Evolutionary conservation across 352 stramenopile genomes (phyloP).

Genomic region (Phytophthora foliorum): DNA sequence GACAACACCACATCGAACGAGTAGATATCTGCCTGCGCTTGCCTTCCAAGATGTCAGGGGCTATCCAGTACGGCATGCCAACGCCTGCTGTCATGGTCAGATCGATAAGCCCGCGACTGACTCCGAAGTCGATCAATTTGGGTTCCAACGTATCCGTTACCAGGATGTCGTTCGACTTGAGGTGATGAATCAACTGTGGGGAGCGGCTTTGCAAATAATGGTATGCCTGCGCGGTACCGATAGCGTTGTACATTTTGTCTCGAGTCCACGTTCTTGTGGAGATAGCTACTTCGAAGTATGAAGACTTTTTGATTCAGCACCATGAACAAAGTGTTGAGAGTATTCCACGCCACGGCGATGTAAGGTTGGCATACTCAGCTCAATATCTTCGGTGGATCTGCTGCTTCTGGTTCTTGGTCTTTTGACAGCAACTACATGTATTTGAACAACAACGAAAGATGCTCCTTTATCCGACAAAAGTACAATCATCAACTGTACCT

Average conservation of each 20-base stretch:
- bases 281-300: too few relatives aligned
- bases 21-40: slow-evolving; percentile 71
- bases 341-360: slow-evolving; percentile 58
- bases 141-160: slow-evolving; percentile 67
- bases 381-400: slow-evolving; percentile 45
- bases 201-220: slow-evolving; percentile 31
- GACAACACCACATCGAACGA: slow-evolving; percentile 68
- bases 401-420: slow-evolving; percentile 35
- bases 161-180: slow-evolving; percentile 63
- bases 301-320: slow-evolving; percentile 41
- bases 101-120: slow-evolving; percentile 39
- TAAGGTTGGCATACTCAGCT: too few relatives aligned
- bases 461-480: too few relatives aligned
- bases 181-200: slow-evolving; percentile 39
- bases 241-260: slow-evolving; percentile 37
- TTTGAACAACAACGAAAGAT: too few relatives aligned
- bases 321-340: slow-evolving; percentile 35
- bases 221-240: slow-evolving; percentile 33
- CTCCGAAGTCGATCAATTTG: slow-evolving; percentile 84
- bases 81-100: slow-evolving; percentile 64
- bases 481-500: too few relatives aligned
- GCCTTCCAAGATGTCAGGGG: slow-evolving; percentile 73
- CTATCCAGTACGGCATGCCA: slow-evolving; percentile 85
- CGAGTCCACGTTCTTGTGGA: slow-evolving; percentile 20
- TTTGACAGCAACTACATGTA: slow-evolving; percentile 52